Base-by-base conservation (phyloP, 805 yeast genomes). In the Kazachstania kunashirensis region DNA sequence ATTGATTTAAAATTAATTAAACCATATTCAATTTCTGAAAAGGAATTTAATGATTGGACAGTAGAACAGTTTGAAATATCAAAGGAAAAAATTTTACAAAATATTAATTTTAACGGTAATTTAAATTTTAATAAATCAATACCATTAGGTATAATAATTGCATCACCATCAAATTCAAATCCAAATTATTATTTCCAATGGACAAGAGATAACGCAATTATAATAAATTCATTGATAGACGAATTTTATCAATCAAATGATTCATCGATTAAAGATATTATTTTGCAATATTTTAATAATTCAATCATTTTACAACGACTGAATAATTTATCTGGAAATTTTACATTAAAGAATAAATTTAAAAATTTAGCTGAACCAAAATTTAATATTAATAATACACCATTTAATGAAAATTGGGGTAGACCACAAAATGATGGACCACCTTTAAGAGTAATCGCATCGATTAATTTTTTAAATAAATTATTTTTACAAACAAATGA, bases 351-450 rank as follows among this genome's bases (percentile, higher is more conserved):
- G 20, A 57, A 45, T 45, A 57, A 62, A 9, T 62, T 70, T 32
- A 58, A 59, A 7, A 85, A 84, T 2, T 65, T 88, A 24, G 97
- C 96, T 2, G 97, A 89, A 55, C 96, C 97, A 6, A 89, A 89
- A 57, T 89, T 81, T 53, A 56, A 68, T 54, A 74, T 77, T 4
- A 72, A 84, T 53, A 78, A 80, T 17, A 49, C 73, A 0, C 66
- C 82, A 1, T 89, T 81, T 49, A 56, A 57, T 5, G 77, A 63
- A 2, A 55, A 64, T 24, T 89, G 97, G 97, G 97, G 97, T 2
- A 68, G 97, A 47, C 97, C 97, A 1, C 97, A 89, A 60, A 71
- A 85, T 41, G 97, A 89, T 57, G 97, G 97, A 0, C 96, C 97
- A 1, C 88, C 94, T 1, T 66, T 89, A 39, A 69, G 96, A 48